Percentiles rank a stretch among this genome's conserved stretches.
Conservation (phyloP, 345 rosid species). For the Garcia nutans region DNA sequence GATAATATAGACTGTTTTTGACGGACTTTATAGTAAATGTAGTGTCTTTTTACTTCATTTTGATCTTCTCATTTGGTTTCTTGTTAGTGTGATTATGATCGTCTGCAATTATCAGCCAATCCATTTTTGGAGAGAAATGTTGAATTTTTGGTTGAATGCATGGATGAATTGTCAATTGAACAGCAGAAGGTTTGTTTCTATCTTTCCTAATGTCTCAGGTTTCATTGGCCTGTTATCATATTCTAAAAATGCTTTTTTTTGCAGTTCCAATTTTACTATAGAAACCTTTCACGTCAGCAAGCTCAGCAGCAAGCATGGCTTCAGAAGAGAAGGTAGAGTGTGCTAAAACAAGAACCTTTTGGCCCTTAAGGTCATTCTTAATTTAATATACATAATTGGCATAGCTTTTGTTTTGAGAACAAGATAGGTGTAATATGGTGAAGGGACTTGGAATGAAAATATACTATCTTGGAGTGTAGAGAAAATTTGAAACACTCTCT, state of each 20-base stretch:
- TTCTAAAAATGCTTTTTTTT: conserved; percentile 18
- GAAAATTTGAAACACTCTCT: too few relatives aligned
- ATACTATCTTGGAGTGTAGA: neutral
- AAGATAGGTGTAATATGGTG: neutral
- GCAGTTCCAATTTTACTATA: conserved; percentile 86
- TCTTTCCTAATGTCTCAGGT: conserved; percentile 1
- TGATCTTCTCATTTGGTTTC: neutral
- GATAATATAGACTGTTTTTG: conserved; percentile 38
- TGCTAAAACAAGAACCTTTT: neutral
- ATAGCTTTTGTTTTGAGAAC: too few relatives aligned
- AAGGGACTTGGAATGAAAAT: neutral
- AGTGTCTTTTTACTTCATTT: neutral
- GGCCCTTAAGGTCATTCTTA: too few relatives aligned
- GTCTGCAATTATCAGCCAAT: conserved; percentile 74
- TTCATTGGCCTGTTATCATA: conserved; percentile 1
- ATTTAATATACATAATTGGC: neutral
- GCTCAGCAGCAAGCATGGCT: conserved; percentile 98
- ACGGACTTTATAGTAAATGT: neutral
- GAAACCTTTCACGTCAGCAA: conserved; percentile 91
- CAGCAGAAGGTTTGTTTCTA: conserved; percentile 78
- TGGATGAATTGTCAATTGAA: conserved; percentile 89
- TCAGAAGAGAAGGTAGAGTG: conserved; percentile 83
- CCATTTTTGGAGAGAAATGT: conserved; percentile 85
- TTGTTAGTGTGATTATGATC: conserved; percentile 83
- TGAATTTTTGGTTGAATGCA: conserved; percentile 96